Conservation (phyloP, 805 yeast species). For the Ogataea pini region DNA sequence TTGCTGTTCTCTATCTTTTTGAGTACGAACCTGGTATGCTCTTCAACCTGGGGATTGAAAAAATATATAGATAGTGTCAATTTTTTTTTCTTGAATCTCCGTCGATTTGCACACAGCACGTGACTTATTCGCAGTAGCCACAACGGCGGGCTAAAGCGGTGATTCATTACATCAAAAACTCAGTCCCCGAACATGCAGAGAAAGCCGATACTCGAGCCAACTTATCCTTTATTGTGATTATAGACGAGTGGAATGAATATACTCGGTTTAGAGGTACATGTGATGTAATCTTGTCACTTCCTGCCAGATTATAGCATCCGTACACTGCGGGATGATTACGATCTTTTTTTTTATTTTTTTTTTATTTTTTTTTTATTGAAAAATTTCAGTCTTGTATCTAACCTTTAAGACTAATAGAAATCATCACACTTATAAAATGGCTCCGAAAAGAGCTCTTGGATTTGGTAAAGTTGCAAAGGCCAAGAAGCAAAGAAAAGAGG, state of each 20-base stretch:
- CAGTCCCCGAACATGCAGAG: slow-evolving; percentile 1
- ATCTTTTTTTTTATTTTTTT: slow-evolving; percentile 10
- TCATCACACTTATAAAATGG: slow-evolving; percentile 42
- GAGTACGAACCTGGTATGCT: too few species aligned
- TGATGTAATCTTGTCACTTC: too few species aligned
- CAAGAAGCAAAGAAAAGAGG: slow-evolving; percentile 41
- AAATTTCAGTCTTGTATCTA: not conserved
- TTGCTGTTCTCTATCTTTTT: not conserved
- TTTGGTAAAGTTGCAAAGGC: slow-evolving; percentile 57
- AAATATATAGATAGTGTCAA: not conserved
- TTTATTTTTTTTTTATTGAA: slow-evolving; percentile 12
- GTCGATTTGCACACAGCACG: slow-evolving; percentile 2
- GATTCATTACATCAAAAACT: too few species aligned
- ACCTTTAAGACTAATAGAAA: slow-evolving; percentile 2
- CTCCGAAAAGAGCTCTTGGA: slow-evolving; percentile 63
- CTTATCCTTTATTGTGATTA: too few species aligned
- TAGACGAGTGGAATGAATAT: too few species aligned
- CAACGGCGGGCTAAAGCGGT: not conserved
- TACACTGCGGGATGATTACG: not conserved
- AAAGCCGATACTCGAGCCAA: too few species aligned
- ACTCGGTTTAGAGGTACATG: too few species aligned
- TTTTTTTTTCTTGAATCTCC: not conserved
- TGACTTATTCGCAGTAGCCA: slow-evolving; percentile 2
- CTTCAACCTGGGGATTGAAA: not conserved
- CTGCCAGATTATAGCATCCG: not conserved